phyloP scores from a whole-genome alignment of 1,139 yeast species.

The Pichia norvegensis region DNA sequence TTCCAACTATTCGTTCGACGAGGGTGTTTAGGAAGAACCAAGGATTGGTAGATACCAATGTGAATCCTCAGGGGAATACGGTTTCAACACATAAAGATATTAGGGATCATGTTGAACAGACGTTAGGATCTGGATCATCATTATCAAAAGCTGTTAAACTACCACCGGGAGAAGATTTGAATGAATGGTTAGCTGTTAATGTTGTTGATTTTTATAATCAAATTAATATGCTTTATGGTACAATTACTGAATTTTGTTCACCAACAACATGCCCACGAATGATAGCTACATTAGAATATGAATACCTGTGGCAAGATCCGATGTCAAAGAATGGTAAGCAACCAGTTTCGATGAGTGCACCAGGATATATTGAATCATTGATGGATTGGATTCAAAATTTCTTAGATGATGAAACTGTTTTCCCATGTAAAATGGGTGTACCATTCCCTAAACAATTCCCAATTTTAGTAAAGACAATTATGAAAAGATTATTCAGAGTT shows the following conservation, averaged over 20 bases:
- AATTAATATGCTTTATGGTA: conserved; percentile 91
- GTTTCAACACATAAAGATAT: conserved; percentile 39
- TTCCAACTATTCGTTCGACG: background rate
- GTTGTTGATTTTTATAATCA: conserved; percentile 89
- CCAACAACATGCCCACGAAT: conserved; percentile 88
- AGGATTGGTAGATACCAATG: conserved; percentile 25
- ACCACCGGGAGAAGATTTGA: conserved; percentile 86
- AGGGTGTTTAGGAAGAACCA: conserved; percentile 21
- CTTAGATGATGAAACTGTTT: conserved; percentile 80
- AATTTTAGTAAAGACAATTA: conserved; percentile 69
- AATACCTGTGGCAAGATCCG: conserved; percentile 89
- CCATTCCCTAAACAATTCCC: conserved; percentile 66
- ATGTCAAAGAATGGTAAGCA: conserved; percentile 37
- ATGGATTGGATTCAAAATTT: conserved; percentile 93
- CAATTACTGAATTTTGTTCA: conserved; percentile 93
- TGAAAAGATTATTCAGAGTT: conserved; percentile 87
- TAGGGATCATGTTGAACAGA: conserved; percentile 62
- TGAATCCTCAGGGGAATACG: conserved; percentile 23
- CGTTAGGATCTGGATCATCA: conserved; percentile 87
- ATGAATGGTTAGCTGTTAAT: conserved; percentile 96
- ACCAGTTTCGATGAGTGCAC: conserved; percentile 80
- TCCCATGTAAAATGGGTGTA: conserved; percentile 85
- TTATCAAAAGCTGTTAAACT: conserved; percentile 86
- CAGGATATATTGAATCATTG: conserved; percentile 84
- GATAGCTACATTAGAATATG: conserved; percentile 97